Conservation (phyloP, 805 yeast species). For the Kodamaea fukazawae region DNA sequence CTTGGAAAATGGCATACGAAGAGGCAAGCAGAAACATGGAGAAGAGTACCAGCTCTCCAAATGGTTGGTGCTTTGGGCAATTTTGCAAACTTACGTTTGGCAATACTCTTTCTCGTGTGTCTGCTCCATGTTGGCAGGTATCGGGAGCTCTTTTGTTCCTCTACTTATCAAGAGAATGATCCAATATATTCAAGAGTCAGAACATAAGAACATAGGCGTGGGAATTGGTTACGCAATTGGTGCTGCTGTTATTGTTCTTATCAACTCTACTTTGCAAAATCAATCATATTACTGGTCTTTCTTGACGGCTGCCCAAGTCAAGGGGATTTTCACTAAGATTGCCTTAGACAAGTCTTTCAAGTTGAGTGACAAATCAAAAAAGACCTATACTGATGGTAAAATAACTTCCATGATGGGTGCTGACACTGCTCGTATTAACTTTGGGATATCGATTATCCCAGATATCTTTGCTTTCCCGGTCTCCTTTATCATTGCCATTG, state of each 20-base stretch:
- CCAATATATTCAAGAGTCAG: slow-evolving; percentile 27
- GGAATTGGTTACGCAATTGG: slow-evolving; percentile 45
- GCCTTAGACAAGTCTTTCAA: slow-evolving; percentile 23
- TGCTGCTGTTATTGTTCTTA: slow-evolving; percentile 27
- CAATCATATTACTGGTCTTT: slow-evolving; percentile 22
- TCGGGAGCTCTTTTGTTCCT: slow-evolving; percentile 31
- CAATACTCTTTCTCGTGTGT: slow-evolving; percentile 24
- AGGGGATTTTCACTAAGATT: slow-evolving; percentile 23
- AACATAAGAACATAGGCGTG: slow-evolving; percentile 23
- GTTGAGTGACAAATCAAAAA: slow-evolving; percentile 18
- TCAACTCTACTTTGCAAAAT: slow-evolving; percentile 20
- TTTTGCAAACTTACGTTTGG: slow-evolving; percentile 3
- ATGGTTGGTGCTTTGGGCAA: slow-evolving; percentile 17
- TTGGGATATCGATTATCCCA: slow-evolving; percentile 26
- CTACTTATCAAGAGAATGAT: slow-evolving; percentile 37
- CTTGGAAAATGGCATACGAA: slow-evolving; percentile 12
- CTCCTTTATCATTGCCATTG: slow-evolving; percentile 22
- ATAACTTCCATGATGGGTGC: slow-evolving; percentile 29
- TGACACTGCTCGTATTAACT: slow-evolving; percentile 24
- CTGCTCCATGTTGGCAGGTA: slow-evolving; percentile 22
- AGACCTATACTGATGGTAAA: slow-evolving; percentile 19
- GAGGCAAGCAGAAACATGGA: slow-evolving; percentile 19
- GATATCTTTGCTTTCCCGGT: slow-evolving; percentile 21
- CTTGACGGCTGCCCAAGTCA: slow-evolving; percentile 26
- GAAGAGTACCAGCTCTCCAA: slow-evolving; percentile 18